Base-by-base conservation (phyloP, 2,329 filamentous ascomycete genomes). In the Epicoccum sorghinum region DNA sequence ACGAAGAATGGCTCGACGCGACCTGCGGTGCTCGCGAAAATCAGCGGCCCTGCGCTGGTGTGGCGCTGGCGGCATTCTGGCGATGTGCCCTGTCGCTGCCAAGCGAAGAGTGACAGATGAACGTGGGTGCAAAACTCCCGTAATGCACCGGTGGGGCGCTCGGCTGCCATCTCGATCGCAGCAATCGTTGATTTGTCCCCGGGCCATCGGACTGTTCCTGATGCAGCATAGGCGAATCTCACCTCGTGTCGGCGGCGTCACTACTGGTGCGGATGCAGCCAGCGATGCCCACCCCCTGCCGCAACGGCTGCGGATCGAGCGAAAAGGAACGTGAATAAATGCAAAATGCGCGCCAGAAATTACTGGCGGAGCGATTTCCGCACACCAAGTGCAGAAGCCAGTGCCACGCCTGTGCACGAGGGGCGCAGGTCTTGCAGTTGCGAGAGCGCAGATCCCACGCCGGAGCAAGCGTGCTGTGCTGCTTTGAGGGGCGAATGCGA, bases 161-260 rank as follows among this genome's bases (percentile, higher is more conserved):
- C 58, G 64, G 64, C 58, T 60, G 60, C 46, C 62, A 66, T 67
- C 63, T 65, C 64, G 64, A 67, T 67, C 58, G 60, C 55, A 58
- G 46, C 51, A 44, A 45, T 57, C 56, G 57, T 57, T 65, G 59
- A 64, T 62, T 66, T 53, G 60, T 54, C 47, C 18, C 60, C 58
- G 53, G n/a, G 27, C 23, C 27, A 47, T 51, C 57, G 61, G 61
- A 58, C 61, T 58, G 57, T 30, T 53, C 59, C 57, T 40, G 14
- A 55, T 55, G 12, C 8, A 49, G 64, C 25, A 40, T 64, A 52
- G 60, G 35, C 33, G 39, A 53, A 64, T 66, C 64, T 64, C 47
- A 50, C 51, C 59, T 61, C 61, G 58, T 59, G 61, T 55, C 48
- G 47, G 62, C 55, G 43, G 58, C 52, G 53, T 50, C 51, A 37